Base-by-base conservation (phyloP, 495 filamentous ascomycete genomes). In the Beverwykella pulmonaria region DNA sequence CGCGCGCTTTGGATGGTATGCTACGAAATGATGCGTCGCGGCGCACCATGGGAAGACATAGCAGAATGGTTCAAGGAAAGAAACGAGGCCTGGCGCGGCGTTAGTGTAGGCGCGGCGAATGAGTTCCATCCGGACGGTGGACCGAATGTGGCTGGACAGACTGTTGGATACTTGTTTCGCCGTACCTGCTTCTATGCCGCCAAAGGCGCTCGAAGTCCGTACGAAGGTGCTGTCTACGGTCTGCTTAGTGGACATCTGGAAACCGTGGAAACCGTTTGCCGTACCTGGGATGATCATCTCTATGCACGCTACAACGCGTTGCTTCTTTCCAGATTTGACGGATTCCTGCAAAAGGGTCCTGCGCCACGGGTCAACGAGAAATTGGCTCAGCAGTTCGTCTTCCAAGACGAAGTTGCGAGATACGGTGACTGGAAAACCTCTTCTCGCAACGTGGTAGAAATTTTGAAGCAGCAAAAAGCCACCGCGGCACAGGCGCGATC, bases 161-260 rank as follows among this genome's bases (percentile, higher is more conserved):
- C 49, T 25, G 26, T 58, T 14, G 69, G 86, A 57, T 79, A 83
- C 19, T 77, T 92, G 6, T 98, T 92, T 92, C 86, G 90, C 61
- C 83, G 88, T 53, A 92, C 90, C 73, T 97, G 93, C 79, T 89
- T 86, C 69, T 85, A 88, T 49, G 79, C 92, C 47, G 88, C 93
- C 44, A 82, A 81, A 53, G 87, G 86, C 30, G 85, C 84, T 0
- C 84, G 87, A 58, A 85, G 90, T 27, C 65, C 26, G 0, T 93
- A 90, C 73, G 92, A 98, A 78, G 83, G 86, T 29, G 94, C 93
- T 25, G 92, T 97, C 0, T 97, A 96, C 71, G 92, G 90, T 22
- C 80, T 95, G 22, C 83, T 98, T 53, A 88, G 89, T 46, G 95
- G 95, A 44, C 90, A 97, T 72, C 80, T 91, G 7, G 79, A 85